These are phyloP conservation scores for Malassezia equina DNA, from an alignment of 1,284 basidiomycete species.

Conservation along the genomic window DNA sequence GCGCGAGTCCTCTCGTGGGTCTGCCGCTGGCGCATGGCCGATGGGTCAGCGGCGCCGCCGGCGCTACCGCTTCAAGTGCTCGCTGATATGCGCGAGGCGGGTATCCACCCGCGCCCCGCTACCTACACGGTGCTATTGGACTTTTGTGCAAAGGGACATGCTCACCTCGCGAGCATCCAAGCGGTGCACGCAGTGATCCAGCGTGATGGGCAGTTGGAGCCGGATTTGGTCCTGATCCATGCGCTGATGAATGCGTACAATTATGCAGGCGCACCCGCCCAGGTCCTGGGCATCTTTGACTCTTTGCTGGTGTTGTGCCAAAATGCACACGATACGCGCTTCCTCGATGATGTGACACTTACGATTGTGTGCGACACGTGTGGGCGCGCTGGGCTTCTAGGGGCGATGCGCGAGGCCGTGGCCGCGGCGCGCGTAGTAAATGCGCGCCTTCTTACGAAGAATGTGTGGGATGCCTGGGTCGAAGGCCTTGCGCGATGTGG, in stretches of 20 bases:
- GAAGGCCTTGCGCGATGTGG: constrained; percentile 72
- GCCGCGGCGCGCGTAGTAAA: constrained; percentile 17
- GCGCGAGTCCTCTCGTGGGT: background rate
- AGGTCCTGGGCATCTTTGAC: constrained; percentile 72
- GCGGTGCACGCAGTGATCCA: constrained; percentile 68
- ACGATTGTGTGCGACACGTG: constrained; percentile 77
- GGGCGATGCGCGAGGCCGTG: constrained; percentile 19
- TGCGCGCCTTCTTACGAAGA: constrained; percentile 52
- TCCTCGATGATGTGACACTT: constrained; percentile 60
- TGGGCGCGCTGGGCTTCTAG: constrained; percentile 54
- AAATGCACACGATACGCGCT: constrained; percentile 12
- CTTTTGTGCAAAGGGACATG: constrained; percentile 47
- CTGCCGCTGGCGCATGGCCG: constrained; percentile 1
- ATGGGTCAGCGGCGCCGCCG: constrained; percentile 49
- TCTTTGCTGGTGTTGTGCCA: constrained; percentile 51
- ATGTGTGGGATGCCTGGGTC: constrained; percentile 65
- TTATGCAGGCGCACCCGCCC: constrained; percentile 59
- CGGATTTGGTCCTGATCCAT: constrained; percentile 69
- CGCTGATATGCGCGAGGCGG: constrained; percentile 66
- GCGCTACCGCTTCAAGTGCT: constrained; percentile 67
- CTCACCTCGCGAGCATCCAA: constrained; percentile 50
- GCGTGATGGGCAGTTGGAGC: constrained; percentile 63
- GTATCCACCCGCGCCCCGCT: constrained; percentile 55
- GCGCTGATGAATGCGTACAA: constrained; percentile 83
- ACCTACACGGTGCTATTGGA: constrained; percentile 66